These are phyloP conservation scores for Hirschfeldia incana DNA, from an alignment of 345 rosid species.

Conservation along the genomic window DNA sequence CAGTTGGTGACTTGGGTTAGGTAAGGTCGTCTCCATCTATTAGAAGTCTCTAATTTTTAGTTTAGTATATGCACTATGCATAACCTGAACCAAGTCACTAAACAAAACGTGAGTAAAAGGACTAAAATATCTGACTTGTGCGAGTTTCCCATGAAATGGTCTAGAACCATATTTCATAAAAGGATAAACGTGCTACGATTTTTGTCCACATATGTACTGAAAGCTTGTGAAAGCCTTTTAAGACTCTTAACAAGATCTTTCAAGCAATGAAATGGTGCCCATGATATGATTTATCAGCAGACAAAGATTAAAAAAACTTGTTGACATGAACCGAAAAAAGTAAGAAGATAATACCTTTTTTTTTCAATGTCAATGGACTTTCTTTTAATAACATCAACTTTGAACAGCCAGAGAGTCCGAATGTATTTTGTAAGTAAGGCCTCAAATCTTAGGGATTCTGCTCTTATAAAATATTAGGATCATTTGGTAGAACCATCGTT, in stretches of 20 bases:
- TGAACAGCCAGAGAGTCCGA: too few relatives aligned
- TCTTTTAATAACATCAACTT: too few relatives aligned
- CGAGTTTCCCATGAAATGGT: not conserved
- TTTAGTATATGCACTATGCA: slow-evolving; percentile 6
- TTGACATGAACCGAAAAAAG: not conserved
- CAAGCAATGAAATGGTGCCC: not conserved
- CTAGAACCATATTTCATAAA: not conserved
- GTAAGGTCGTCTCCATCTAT: slow-evolving; percentile 16
- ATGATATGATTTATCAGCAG: not conserved
- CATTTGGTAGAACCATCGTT: too few relatives aligned
- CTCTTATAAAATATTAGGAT: too few relatives aligned
- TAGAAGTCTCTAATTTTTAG: not conserved
- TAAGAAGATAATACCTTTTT: not conserved
- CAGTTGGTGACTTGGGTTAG: not conserved
- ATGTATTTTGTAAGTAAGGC: not conserved
- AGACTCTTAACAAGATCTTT: too few relatives aligned
- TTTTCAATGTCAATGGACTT: too few relatives aligned
- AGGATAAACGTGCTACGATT: not conserved
- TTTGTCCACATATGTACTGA: not conserved
- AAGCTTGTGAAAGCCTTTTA: not conserved
- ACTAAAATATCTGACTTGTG: not conserved
- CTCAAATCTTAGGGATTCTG: not conserved
- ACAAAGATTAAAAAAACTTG: not conserved
- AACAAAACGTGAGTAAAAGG: not conserved
- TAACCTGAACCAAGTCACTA: not conserved